Conservation (phyloP, 164 flowering plant genomes). For the Paratinospora sagittata region DNA sequence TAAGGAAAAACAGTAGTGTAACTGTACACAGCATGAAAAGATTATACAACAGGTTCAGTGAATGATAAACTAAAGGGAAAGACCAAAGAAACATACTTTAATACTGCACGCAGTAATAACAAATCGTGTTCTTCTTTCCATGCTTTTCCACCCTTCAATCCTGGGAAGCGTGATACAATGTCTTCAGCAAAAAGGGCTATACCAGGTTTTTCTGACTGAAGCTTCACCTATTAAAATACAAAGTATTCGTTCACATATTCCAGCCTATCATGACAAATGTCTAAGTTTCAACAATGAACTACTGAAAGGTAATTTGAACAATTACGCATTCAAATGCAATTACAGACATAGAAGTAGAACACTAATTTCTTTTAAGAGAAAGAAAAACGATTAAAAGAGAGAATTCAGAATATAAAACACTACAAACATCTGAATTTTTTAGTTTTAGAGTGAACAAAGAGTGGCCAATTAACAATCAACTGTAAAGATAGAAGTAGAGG, state of each 20-base stretch:
- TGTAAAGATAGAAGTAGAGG: no score
- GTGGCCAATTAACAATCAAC: no score
- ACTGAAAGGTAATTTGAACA: not conserved
- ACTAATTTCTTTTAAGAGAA: no score
- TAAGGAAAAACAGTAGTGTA: no score
- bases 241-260: not conserved
- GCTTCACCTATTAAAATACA: conserved; percentile 43
- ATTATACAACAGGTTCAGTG: no score
- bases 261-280: not conserved
- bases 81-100: conserved; percentile 49
- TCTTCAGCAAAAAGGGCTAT: conserved; percentile 57
- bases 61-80: not conserved
- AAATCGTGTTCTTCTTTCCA: conserved; percentile 92
- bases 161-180: conserved; percentile 52
- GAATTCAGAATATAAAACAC: no score
- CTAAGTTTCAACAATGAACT: not conserved
- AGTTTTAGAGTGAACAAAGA: no score
- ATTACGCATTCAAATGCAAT: no score
- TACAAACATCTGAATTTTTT: no score
- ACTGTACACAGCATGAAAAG: no score
- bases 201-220: conserved; percentile 34
- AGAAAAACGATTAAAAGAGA: no score
- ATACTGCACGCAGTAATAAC: conserved; percentile 55
- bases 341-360: no score
- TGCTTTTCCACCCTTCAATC: conserved; percentile 55